Percentiles rank a stretch among this genome's conserved stretches.
Evolutionary conservation across 305 asterid genomes (phyloP).

Genomic region (Coffea humblotiana): DNA sequence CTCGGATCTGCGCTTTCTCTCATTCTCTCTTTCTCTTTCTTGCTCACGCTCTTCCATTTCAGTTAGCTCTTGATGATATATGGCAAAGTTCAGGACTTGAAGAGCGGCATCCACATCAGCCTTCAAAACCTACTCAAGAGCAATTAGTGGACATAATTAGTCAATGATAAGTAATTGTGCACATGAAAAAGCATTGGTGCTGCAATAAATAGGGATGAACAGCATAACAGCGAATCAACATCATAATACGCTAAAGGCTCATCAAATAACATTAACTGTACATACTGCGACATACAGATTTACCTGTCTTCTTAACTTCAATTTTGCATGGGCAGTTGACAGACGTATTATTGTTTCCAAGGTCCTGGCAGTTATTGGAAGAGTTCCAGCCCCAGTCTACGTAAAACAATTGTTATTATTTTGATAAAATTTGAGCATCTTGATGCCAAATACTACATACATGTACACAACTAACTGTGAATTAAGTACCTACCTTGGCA

Average conservation of each 20-base stretch:
- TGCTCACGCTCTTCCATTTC: constrained; percentile 97
- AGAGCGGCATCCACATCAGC: constrained; percentile 89
- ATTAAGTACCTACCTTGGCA: constrained; percentile 57
- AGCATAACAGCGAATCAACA: background rate
- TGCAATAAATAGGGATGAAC: background rate
- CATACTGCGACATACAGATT: background rate
- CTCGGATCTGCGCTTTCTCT: constrained; percentile 48
- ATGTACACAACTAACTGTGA: constrained; percentile 5
- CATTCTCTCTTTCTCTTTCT: constrained; percentile 55
- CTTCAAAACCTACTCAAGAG: constrained; percentile 61
- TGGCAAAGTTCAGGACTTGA: constrained; percentile 92
- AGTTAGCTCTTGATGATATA: constrained; percentile 95
- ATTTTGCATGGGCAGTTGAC: constrained; percentile 96
- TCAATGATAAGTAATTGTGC: constrained; percentile 11
- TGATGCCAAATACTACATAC: constrained; percentile 17
- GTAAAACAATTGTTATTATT: constrained; percentile 17
- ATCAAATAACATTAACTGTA: background rate
- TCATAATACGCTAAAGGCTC: background rate
- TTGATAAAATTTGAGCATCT: constrained; percentile 13
- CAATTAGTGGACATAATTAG: constrained; percentile 9
- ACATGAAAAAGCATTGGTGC: constrained; percentile 15
- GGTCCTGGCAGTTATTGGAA: constrained; percentile 98
- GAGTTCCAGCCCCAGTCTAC: constrained; percentile 87
- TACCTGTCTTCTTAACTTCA: constrained; percentile 92
- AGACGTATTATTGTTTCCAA: constrained; percentile 92